phyloP scores from a whole-genome alignment of 192 early-diverging fungal species.

The Backusella westeae region DNA sequence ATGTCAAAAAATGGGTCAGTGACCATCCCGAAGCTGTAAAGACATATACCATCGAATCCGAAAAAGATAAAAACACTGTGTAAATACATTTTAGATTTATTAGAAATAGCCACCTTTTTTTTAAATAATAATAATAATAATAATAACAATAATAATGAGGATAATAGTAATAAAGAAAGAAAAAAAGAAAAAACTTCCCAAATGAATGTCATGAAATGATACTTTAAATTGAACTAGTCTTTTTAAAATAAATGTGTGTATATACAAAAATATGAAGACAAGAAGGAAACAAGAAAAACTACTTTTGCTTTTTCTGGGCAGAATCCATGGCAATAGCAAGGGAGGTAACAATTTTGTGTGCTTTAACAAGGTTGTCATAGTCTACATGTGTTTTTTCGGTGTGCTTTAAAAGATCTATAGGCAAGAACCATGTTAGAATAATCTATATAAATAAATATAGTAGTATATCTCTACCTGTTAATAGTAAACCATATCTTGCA shows the following conservation, averaged over 20 bases:
- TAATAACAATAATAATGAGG: not conserved
- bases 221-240: not conserved
- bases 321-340: constrained; percentile 28
- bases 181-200: not conserved
- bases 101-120: not conserved
- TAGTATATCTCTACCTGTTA: constrained; percentile 37
- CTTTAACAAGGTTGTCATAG: constrained; percentile 21
- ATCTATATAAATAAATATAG: not conserved
- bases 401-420: constrained; percentile 33
- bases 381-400: constrained; percentile 21
- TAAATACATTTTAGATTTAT: constrained; percentile 3
- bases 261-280: not conserved
- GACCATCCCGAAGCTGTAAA: not conserved
- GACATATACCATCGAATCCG: not conserved
- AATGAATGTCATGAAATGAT: not conserved
- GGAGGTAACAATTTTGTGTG: constrained; percentile 26
- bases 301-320: constrained; percentile 15
- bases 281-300: not conserved
- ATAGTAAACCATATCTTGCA: constrained; percentile 67
- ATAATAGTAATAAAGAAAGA: not conserved
- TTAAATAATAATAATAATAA: not conserved
- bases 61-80: not conserved
- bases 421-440: not conserved
- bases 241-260: not conserved
- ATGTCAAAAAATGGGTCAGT: constrained; percentile 25